A percentile compares a stretch with the other conserved stretches of the same genome.
Evolutionary conservation across 768 basidiomycete species (phyloP).

Genomic region (Hericium erinaceus): DNA sequence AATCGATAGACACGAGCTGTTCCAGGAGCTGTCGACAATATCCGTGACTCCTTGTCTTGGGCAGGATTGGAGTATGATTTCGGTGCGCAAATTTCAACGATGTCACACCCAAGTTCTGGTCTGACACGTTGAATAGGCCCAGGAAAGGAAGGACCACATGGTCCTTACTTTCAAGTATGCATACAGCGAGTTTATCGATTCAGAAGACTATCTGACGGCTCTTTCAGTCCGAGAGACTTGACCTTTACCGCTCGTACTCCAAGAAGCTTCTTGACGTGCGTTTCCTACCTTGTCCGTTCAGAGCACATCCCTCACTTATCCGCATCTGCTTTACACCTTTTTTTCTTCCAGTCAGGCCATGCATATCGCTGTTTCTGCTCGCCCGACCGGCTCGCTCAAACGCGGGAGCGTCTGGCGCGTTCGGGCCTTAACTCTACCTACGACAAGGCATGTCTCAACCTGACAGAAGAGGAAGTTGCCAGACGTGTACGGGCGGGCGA

Average conservation of each 20-base stretch:
- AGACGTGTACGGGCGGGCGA: conserved; percentile 68
- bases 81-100: conserved; percentile 38
- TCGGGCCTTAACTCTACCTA: conserved; percentile 74
- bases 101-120: background rate
- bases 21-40: conserved; percentile 75
- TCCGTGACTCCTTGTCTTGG: conserved; percentile 74
- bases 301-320: background rate
- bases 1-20: conserved; percentile 61
- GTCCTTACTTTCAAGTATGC: conserved; percentile 79
- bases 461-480: conserved; percentile 79
- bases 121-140: conserved; percentile 47
- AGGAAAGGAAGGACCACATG: conserved; percentile 61
- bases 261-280: conserved; percentile 68
- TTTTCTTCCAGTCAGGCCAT: conserved; percentile 52
- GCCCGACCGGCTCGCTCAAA: conserved; percentile 54
- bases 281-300: background rate
- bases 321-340: background rate
- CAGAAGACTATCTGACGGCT: background rate
- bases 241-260: conserved; percentile 72
- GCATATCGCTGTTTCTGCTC: conserved; percentile 97
- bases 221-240: conserved; percentile 74
- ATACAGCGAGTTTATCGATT: background rate
- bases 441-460: conserved; percentile 79
- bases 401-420: conserved; percentile 60
- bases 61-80: conserved; percentile 87